Percentiles rank a stretch among this genome's conserved stretches.
phyloP scores from a whole-genome alignment of 192 early-diverging fungal species.

The Backusella luteola region DNA sequence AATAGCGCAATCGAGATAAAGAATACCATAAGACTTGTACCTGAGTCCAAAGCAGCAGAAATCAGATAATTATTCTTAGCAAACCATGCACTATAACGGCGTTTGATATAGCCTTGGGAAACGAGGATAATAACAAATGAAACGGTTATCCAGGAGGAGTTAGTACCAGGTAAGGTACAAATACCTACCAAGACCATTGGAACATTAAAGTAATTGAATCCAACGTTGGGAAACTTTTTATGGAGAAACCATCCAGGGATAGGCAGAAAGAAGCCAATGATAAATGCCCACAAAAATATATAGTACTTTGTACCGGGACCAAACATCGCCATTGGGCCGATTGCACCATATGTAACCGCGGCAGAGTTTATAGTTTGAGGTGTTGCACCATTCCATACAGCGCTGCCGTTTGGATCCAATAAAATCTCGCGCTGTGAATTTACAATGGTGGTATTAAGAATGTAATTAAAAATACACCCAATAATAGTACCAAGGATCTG shows the following conservation, averaged over 20 bases:
- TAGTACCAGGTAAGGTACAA: constrained; percentile 28
- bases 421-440: constrained; percentile 24
- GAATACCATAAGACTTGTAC: constrained; percentile 45
- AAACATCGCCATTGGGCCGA: constrained; percentile 56
- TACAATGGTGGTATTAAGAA: constrained; percentile 23
- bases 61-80: constrained; percentile 71
- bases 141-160: constrained; percentile 34
- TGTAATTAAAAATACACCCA: constrained; percentile 62
- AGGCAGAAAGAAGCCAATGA: constrained; percentile 50
- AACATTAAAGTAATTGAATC: constrained; percentile 49
- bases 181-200: constrained; percentile 39
- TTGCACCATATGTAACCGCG: constrained; percentile 61
- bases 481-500: constrained; percentile 68
- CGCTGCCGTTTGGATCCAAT: constrained; percentile 41
- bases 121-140: constrained; percentile 52
- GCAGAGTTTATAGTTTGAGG: constrained; percentile 55
- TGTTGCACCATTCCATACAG: constrained; percentile 38
- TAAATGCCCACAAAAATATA: constrained; percentile 44
- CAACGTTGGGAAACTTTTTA: constrained; percentile 42
- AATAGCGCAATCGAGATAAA: constrained; percentile 32
- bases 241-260: constrained; percentile 47
- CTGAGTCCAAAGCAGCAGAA: constrained; percentile 63
- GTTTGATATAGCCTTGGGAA: constrained; percentile 41
- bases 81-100: constrained; percentile 54
- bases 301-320: constrained; percentile 43